These are phyloP conservation scores for Lotmaria passim DNA, from an alignment of 208 protist genomes.

Conservation along the genomic window DNA sequence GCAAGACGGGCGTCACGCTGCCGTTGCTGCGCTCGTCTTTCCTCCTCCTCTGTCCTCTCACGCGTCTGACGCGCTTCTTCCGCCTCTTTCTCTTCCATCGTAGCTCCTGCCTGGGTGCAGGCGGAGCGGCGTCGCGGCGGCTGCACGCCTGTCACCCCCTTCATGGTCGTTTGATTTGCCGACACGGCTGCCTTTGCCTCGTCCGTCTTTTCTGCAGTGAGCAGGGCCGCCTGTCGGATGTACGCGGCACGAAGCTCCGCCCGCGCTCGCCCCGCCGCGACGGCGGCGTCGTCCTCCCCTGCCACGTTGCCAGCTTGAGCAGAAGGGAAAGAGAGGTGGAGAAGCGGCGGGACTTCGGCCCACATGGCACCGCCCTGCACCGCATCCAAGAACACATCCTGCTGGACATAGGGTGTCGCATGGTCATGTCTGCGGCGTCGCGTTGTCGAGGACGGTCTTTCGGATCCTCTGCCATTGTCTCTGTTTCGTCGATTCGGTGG, in stretches of 20 bases:
- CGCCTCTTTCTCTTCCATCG: not conserved
- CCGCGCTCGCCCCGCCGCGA: conserved; percentile 9
- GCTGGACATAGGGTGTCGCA: not conserved
- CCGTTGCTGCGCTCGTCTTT: not conserved
- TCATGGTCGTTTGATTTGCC: not conserved
- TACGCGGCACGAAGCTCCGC: conserved; percentile 4
- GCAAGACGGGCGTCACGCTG: not conserved
- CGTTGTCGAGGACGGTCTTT: not conserved
- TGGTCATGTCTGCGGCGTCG: not conserved
- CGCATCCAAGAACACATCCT: conserved; percentile 9
- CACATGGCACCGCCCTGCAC: conserved; percentile 3
- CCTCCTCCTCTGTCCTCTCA: not conserved
- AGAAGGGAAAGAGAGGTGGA: conserved; percentile 5
- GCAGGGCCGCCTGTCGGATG: conserved; percentile 15
- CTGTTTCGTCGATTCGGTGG: not conserved
- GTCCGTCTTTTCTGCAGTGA: not conserved
- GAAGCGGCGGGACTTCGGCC: conserved; percentile 21
- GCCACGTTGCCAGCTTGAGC: not conserved
- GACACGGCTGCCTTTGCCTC: not conserved
- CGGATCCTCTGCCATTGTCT: not conserved
- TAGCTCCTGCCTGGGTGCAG: not conserved
- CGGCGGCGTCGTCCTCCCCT: not conserved
- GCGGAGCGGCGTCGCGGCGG: not conserved
- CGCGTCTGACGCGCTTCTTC: not conserved
- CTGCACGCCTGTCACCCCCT: not conserved